Conservation (phyloP, 345 rosid species). For the Ricinus communis region DNA sequence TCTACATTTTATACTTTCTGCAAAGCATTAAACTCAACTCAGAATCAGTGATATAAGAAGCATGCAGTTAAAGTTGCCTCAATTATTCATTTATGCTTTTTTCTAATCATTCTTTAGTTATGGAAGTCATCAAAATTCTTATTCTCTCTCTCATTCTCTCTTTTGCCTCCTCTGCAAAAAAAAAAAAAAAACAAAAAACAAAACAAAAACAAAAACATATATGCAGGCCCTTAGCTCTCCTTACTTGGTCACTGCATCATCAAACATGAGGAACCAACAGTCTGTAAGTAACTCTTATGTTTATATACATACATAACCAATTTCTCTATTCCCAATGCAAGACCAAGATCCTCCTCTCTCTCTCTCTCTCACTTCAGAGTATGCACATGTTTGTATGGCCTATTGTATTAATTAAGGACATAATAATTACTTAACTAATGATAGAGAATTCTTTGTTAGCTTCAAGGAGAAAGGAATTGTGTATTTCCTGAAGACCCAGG, state of each 20-base stretch:
- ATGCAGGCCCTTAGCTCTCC: constrained; percentile 58
- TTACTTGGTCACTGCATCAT: constrained; percentile 42
- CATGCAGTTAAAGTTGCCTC: constrained; percentile 37
- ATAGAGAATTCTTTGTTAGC: constrained; percentile 10
- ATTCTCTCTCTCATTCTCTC: background rate
- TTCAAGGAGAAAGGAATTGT: constrained; percentile 20
- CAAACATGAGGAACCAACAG: constrained; percentile 43
- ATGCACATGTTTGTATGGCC: constrained; percentile 5
- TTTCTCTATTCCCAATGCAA: constrained; percentile 31
- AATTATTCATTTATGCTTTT: constrained; percentile 23
- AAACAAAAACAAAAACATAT: no score
- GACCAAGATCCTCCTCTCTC: constrained; percentile 1
- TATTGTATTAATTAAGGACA: background rate
- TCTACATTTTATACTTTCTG: constrained; percentile 20
- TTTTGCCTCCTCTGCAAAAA: background rate
- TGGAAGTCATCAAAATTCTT: constrained; percentile 18
- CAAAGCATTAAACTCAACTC: constrained; percentile 1
- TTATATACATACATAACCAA: background rate
- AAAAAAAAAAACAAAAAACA: background rate
- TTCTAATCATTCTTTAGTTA: constrained; percentile 17
- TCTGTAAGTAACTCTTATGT: constrained; percentile 36
- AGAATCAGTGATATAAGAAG: constrained; percentile 28
- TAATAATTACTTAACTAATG: no score
- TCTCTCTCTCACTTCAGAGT: background rate
- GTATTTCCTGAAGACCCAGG: constrained; percentile 29